Evolutionary conservation across 805 yeast species (phyloP), one percentile per base, ranked within the genome.

Genomic region (Lachancea sp.): DNA sequence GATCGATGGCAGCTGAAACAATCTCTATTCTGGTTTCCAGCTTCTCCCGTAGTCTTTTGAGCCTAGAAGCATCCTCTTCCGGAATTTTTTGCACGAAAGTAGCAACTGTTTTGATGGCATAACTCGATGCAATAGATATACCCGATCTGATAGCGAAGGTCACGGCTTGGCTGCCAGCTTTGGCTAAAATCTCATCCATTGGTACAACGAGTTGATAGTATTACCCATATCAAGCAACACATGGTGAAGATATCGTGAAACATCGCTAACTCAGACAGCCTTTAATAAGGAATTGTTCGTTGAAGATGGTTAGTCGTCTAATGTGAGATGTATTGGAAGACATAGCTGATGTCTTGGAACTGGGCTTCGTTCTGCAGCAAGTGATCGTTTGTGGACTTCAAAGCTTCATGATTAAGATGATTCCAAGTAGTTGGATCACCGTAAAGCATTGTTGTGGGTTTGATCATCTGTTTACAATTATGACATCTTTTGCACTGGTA

Each of bases 381-480:
- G 49, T 78, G 74, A 59, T 93, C 99, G 55, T 88, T 85, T 17
- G 90, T 85, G 27, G 68, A 66, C 22, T 63, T 68, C 57, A 93
- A 69, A 2, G 75, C 78, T 3, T 70, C 74, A 48, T 75, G 85
- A 49, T 81, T 76, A 46, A 86, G 72, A 67, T 93, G 99, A 62
- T 93, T 91, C 99, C 99, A 91, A 0, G 97, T 82, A 0, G 97
- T 93, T 0, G 98, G 86, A 65, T 93, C 99, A 51, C 99, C 99
- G 60, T 93, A 93, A 29, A 93, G 68, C 96, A 93, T 90, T 0
- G 95, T 95, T 0, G 81, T 78, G 0, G 96, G 75, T 52, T 76
- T 81, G 3, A 70, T 57, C 26, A 66, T 50, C 66, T 93, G 99
- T 38, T 69, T 70, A 0, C 81, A 85, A 12, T 66, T 62, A 19